A percentile compares a stretch with the other conserved stretches of the same genome.
Conservation (phyloP, 192 early-diverging fungal species). For the Umbelopsis sp. region DNA sequence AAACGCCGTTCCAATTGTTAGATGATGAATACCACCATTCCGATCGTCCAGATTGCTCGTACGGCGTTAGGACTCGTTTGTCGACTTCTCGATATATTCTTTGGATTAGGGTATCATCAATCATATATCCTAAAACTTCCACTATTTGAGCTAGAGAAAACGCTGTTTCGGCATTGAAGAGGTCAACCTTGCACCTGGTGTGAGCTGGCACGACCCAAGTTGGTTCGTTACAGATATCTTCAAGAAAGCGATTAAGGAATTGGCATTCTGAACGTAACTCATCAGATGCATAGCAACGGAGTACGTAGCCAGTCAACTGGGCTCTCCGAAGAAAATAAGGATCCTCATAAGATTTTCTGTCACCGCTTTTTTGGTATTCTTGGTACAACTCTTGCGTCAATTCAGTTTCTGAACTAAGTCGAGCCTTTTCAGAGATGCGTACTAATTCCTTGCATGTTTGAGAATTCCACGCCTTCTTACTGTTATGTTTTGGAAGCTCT, state of each 20-base stretch:
- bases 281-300: not conserved
- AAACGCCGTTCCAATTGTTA: constrained; percentile 4
- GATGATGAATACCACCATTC: not conserved
- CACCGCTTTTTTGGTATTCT: not conserved
- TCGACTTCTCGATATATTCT: not conserved
- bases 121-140: not conserved
- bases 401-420: not conserved
- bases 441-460: not conserved
- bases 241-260: not conserved
- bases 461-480: not conserved
- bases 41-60: not conserved
- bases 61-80: not conserved
- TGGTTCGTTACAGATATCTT: not conserved
- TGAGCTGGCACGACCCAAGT: constrained; percentile 9
- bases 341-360: constrained; percentile 10
- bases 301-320: not conserved
- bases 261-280: not conserved
- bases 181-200: not conserved
- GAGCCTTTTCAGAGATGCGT: not conserved
- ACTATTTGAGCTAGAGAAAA: constrained; percentile 3
- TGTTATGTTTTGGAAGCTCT: not conserved
- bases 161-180: constrained; percentile 8
- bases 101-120: not conserved
- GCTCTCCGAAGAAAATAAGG: constrained; percentile 5
- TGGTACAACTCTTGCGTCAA: not conserved